Evolutionary conservation across 768 basidiomycete species (phyloP).

Genomic region (Kwoniella europaea): DNA sequence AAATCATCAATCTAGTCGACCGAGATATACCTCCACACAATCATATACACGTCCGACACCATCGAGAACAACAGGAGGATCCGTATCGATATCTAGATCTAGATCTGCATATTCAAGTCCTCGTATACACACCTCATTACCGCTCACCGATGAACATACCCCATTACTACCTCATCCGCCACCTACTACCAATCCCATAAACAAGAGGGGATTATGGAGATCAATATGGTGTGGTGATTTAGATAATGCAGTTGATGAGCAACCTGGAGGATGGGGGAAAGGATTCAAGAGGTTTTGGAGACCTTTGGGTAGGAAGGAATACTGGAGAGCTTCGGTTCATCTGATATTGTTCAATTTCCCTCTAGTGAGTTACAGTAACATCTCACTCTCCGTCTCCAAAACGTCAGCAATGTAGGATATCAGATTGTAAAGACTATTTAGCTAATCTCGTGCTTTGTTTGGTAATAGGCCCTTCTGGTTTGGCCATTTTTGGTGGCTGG

Average conservation of each 20-base stretch:
- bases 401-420: too few relatives aligned
- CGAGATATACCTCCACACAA: constrained; percentile 18
- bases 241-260: constrained; percentile 22
- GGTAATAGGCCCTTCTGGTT: constrained; percentile 47
- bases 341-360: constrained; percentile 55
- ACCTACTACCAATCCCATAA: background rate
- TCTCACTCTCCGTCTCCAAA: background rate
- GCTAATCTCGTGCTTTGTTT: too few relatives aligned
- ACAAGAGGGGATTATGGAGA: constrained; percentile 31
- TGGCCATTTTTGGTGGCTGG: constrained; percentile 57
- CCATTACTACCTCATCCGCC: constrained; percentile 25
- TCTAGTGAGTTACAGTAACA: constrained; percentile 43
- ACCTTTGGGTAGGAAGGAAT: constrained; percentile 36
- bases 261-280: constrained; percentile 26
- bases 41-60: background rate
- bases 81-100: background rate
- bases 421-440: too few relatives aligned
- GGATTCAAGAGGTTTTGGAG: constrained; percentile 49
- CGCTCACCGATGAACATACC: constrained; percentile 31
- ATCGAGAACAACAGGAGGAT: background rate
- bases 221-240: constrained; percentile 48
- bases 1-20: background rate
- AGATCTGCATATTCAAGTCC: constrained; percentile 24
- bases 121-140: background rate
- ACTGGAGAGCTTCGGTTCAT: constrained; percentile 53